Percentiles rank a stretch among this genome's conserved stretches.
Conservation (phyloP, 1,284 basidiomycete genomes). For the Ceratobasidium theobromae region DNA sequence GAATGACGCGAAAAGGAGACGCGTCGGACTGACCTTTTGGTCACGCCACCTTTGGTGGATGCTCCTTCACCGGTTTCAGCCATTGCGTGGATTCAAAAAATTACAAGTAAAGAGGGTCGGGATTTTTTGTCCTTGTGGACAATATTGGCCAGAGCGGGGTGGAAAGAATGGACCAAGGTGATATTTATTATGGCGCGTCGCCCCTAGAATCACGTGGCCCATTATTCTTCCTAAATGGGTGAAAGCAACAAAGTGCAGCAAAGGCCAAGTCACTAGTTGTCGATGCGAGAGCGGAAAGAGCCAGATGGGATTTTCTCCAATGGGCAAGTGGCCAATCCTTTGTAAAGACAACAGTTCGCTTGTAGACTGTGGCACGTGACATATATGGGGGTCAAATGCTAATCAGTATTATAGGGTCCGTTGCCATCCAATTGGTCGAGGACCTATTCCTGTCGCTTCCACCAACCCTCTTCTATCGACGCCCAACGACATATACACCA, state of each 20-base stretch:
- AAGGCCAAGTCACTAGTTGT: too few relatives aligned
- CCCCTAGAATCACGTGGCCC: background rate
- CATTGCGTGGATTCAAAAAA: background rate
- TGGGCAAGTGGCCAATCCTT: too few relatives aligned
- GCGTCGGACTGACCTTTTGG: slow-evolving; percentile 61
- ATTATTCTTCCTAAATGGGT: background rate
- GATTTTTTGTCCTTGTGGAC: too few relatives aligned
- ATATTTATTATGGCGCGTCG: background rate
- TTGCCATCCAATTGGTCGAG: background rate
- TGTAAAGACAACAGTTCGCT: too few relatives aligned
- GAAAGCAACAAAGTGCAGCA: too few relatives aligned
- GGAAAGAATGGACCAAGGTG: background rate
- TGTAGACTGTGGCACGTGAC: too few relatives aligned
- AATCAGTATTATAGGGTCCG: background rate
- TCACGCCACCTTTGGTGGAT: slow-evolving; percentile 59
- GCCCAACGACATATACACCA: background rate
- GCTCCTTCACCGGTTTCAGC: slow-evolving; percentile 1
- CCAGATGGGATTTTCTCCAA: too few relatives aligned
- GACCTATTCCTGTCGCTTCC: background rate
- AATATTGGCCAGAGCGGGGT: background rate
- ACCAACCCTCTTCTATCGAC: background rate
- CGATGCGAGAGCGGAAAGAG: too few relatives aligned
- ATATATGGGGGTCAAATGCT: background rate
- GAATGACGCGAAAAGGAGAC: background rate
- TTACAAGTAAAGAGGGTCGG: too few relatives aligned